Evolutionary conservation across 1,139 yeast species (phyloP).

Genomic region (Protomyces macrosporus): DNA sequence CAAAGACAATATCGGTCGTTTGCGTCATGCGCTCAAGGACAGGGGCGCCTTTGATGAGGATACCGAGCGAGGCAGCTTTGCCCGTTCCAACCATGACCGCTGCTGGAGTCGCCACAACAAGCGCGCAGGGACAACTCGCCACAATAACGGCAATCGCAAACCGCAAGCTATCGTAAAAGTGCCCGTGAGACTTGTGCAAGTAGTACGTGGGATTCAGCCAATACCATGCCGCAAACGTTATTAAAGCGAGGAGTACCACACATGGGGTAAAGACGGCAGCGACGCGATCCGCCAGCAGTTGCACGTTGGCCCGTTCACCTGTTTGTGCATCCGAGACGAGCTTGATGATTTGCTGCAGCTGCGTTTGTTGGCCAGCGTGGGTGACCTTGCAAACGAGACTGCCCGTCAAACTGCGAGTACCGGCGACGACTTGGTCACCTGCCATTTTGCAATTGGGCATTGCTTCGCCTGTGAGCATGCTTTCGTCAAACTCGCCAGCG

Average conservation of each 20-base stretch:
- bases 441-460: slow-evolving; percentile 57
- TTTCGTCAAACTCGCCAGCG: slow-evolving; percentile 75
- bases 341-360: slow-evolving; percentile 75
- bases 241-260: slow-evolving; percentile 55
- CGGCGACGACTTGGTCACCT: slow-evolving; percentile 74
- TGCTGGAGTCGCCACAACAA: slow-evolving; percentile 95
- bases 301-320: slow-evolving; percentile 80
- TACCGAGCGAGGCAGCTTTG: slow-evolving; percentile 84
- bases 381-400: slow-evolving; percentile 63
- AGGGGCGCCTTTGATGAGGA: slow-evolving; percentile 89
- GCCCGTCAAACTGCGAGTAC: slow-evolving; percentile 75
- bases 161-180: slow-evolving; percentile 63
- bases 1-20: slow-evolving; percentile 69
- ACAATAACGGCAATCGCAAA: slow-evolving; percentile 90
- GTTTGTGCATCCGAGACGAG: slow-evolving; percentile 81
- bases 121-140: slow-evolving; percentile 97
- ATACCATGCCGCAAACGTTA: slow-evolving; percentile 68
- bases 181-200: slow-evolving; percentile 47
- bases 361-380: slow-evolving; percentile 74
- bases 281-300: slow-evolving; percentile 74
- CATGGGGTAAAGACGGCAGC: slow-evolving; percentile 83
- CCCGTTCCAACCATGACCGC: slow-evolving; percentile 99
- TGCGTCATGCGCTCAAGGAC: slow-evolving; percentile 70
- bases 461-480: slow-evolving; percentile 85
- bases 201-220: slow-evolving; percentile 41